phyloP scores from a whole-genome alignment of 202 grass and related monocot genomes.

The Setaria viridis region DNA sequence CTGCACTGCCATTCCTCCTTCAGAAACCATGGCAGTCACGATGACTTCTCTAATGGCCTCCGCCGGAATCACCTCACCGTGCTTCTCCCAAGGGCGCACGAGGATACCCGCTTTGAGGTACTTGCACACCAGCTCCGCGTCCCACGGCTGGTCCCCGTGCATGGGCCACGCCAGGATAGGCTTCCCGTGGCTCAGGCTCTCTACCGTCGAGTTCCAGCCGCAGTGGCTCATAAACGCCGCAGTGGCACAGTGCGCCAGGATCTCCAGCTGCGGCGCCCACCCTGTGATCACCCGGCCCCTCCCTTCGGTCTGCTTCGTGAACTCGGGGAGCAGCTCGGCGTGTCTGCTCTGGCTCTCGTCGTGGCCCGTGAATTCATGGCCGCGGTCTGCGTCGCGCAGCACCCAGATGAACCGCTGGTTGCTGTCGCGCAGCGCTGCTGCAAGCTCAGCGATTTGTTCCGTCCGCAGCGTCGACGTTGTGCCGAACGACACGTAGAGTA shows the following conservation, averaged over 20 bases:
- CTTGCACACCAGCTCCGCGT: slow-evolving; percentile 58
- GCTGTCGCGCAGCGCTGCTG: slow-evolving; percentile 40
- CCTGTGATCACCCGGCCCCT: slow-evolving; percentile 52
- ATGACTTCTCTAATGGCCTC: slow-evolving; percentile 45
- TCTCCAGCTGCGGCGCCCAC: slow-evolving; percentile 79
- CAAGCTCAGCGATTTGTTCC: slow-evolving; percentile 55
- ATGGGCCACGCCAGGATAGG: slow-evolving; percentile 68
- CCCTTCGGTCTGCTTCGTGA: slow-evolving; percentile 29
- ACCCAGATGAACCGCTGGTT: slow-evolving; percentile 72
- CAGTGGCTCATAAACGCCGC: slow-evolving; percentile 83
- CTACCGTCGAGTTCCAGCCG: slow-evolving; percentile 82
- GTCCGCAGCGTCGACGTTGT: slow-evolving; percentile 49
- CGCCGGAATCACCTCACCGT: slow-evolving; percentile 36
- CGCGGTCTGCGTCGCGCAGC: slow-evolving; percentile 65
- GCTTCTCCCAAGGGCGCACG: slow-evolving; percentile 43
- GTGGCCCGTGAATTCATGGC: background rate
- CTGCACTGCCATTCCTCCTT: slow-evolving; percentile 22
- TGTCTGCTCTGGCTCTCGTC: background rate
- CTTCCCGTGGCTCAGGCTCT: slow-evolving; percentile 68
- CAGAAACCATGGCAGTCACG: slow-evolving; percentile 40
- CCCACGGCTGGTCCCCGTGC: slow-evolving; percentile 67
- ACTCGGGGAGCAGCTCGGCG: slow-evolving; percentile 37
- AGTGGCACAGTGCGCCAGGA: slow-evolving; percentile 62
- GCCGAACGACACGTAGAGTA: slow-evolving; percentile 77
- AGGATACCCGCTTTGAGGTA: slow-evolving; percentile 59